Conservation (phyloP, 805 yeast genomes). For the Kuraishia hungarica region DNA sequence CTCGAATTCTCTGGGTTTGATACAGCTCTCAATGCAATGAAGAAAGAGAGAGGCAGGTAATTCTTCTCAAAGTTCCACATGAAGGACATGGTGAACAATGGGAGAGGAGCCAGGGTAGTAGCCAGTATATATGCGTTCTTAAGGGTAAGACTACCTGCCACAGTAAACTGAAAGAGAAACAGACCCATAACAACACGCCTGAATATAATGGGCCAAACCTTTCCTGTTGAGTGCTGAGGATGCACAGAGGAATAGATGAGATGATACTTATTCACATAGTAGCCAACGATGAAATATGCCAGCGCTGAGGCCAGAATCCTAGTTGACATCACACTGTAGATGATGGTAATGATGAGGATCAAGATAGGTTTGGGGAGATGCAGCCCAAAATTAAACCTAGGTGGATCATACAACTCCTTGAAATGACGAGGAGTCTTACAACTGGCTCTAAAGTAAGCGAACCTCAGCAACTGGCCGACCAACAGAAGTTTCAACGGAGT, state of each 20-base stretch:
- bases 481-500: conserved; percentile 82
- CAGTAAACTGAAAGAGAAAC: conserved; percentile 78
- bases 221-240: conserved; percentile 94
- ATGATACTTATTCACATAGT: conserved; percentile 85
- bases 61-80: conserved; percentile 77
- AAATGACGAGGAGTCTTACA: conserved; percentile 82
- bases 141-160: conserved; percentile 79
- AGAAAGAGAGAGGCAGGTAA: conserved; percentile 72
- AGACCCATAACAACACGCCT: conserved; percentile 78
- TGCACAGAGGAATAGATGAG: conserved; percentile 85
- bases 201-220: conserved; percentile 88
- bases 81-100: conserved; percentile 54
- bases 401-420: conserved; percentile 71
- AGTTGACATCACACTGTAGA: conserved; percentile 85
- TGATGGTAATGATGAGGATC: conserved; percentile 73
- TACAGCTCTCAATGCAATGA: conserved; percentile 82
- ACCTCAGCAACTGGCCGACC: conserved; percentile 68
- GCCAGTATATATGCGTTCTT: conserved; percentile 76
- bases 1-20: conserved; percentile 31
- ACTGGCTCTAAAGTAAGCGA: conserved; percentile 54
- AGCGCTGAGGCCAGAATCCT: conserved; percentile 81
- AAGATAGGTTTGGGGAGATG: conserved; percentile 88
- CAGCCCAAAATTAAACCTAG: conserved; percentile 85
- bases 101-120: conserved; percentile 64
- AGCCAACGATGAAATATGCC: conserved; percentile 77